These are phyloP conservation scores for Aureobasidium pullulans DNA, from an alignment of 2,329 filamentous ascomycete species.

Conservation along the genomic window DNA sequence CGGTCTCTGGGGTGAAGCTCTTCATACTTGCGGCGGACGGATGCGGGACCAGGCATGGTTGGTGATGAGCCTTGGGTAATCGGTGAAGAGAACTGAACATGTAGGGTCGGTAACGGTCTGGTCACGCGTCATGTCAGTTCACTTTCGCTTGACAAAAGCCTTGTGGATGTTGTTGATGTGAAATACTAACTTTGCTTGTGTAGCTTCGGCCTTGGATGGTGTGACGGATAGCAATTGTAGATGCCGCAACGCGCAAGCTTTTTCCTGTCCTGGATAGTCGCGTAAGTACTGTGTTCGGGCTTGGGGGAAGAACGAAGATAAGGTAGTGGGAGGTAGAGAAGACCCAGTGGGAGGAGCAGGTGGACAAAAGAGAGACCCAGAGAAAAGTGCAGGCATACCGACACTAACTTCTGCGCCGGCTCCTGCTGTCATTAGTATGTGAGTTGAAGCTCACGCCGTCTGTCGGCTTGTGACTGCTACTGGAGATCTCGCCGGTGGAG, in stretches of 20 bases:
- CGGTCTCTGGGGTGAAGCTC: constrained; percentile 16
- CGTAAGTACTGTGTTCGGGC: background rate
- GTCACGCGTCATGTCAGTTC: background rate
- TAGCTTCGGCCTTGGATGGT: background rate
- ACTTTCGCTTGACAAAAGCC: background rate
- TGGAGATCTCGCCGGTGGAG: too few relatives aligned
- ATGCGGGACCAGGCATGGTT: background rate
- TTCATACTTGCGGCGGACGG: constrained; percentile 6
- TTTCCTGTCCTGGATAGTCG: background rate
- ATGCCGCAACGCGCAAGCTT: too few relatives aligned
- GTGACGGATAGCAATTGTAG: too few relatives aligned
- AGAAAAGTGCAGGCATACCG: background rate
- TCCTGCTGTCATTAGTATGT: too few relatives aligned
- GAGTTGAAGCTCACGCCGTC: too few relatives aligned
- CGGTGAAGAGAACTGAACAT: background rate
- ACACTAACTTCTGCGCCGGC: background rate
- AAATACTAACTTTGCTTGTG: background rate
- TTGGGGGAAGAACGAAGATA: background rate
- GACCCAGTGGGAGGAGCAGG: background rate
- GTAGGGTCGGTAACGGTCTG: background rate
- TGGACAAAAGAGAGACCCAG: background rate
- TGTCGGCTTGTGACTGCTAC: too few relatives aligned
- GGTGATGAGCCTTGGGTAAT: background rate
- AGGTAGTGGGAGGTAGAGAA: background rate
- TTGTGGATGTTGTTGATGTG: background rate